Base-by-base conservation (phyloP, 306 rosid genomes). In the Cicer bijugum region DNA sequence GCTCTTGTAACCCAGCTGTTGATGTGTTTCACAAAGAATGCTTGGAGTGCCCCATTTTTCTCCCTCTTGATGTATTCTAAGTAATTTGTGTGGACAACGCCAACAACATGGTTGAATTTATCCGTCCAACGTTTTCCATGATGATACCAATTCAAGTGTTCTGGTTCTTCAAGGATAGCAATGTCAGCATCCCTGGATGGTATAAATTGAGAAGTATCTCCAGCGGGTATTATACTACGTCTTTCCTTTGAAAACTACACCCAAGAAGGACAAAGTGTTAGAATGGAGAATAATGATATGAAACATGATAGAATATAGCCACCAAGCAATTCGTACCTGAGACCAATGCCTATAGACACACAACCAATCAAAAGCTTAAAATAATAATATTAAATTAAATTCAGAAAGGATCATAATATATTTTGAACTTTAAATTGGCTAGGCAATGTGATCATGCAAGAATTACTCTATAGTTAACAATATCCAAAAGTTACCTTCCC, bases 61-160 rank as follows among this genome's bases (percentile, higher is more conserved):
- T 95, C 99, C 81, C 96, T 83, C 88, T 91, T 94, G 71, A 94
- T 91, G 78, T 91, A 94, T 82, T 94, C 97, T 78, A 91, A 84
- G 86, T 94, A 94, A 82, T 94, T 94, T 78, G 99, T 94, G 82
- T 94, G 99, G 38, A 94, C 99, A 78, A 94, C 71, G 11, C 99
- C 99, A 72, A 94, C 96, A 82, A 94, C 99, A 80, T 91, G 97
- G 84, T 86, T 91, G 88, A 94, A 94, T 82, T 91, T 94, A 80
- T 91, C 96, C 0, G 96, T 90, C 99, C 99, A 95, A 37, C 99
- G 91, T 77, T 28, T 91, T 33, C 99, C 99, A 48, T 95, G 99
- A 85, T 91, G 97, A 82, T 95, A 95, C 99, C 99, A 95, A 82
- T 91, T 91, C 67, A 95, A 90, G 69, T 95, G 99, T 79, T 95